Percentiles rank a stretch among this genome's conserved stretches.
phyloP scores from a whole-genome alignment of 306 rosid genomes.

The Mimosa pudica region DNA sequence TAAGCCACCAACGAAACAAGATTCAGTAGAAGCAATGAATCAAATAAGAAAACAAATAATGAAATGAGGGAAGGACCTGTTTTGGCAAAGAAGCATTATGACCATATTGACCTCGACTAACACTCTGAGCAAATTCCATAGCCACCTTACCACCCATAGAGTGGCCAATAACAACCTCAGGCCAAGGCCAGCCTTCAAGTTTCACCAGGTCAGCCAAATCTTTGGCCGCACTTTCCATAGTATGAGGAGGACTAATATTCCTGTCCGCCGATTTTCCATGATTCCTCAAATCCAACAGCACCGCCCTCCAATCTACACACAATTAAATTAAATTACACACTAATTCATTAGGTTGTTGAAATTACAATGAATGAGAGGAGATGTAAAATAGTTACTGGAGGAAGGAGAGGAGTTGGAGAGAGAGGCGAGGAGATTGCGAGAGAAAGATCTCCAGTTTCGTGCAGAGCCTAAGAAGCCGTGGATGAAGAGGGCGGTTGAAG shows the following conservation, averaged over 20 bases:
- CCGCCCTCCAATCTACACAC: slow-evolving; percentile 73
- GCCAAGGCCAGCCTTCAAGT: slow-evolving; percentile 82
- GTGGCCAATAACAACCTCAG: slow-evolving; percentile 89
- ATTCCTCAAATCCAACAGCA: slow-evolving; percentile 85
- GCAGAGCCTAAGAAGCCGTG: slow-evolving; percentile 87
- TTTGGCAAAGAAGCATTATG: slow-evolving; percentile 60
- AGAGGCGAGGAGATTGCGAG: slow-evolving; percentile 60
- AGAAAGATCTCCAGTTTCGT: slow-evolving; percentile 86
- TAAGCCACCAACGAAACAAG: neutral
- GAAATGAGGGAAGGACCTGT: slow-evolving; percentile 56
- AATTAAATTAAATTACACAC: neutral
- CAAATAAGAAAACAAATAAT: neutral
- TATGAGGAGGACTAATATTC: slow-evolving; percentile 66
- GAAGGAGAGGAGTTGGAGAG: slow-evolving; percentile 66
- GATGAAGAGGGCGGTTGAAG: slow-evolving; percentile 73
- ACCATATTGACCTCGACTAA: slow-evolving; percentile 72
- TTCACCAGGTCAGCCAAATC: slow-evolving; percentile 78
- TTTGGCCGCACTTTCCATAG: slow-evolving; percentile 68
- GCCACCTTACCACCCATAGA: slow-evolving; percentile 96
- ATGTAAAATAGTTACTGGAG: slow-evolving; percentile 47
- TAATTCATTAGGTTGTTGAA: neutral
- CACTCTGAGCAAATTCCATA: slow-evolving; percentile 65
- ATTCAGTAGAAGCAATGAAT: neutral
- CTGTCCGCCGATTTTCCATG: slow-evolving; percentile 74
- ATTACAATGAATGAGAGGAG: neutral